Percentiles rank a stretch among this genome's conserved stretches.
Evolutionary conservation across 768 basidiomycete genomes (phyloP).

Genomic region (Lactarius hengduanensis): DNA sequence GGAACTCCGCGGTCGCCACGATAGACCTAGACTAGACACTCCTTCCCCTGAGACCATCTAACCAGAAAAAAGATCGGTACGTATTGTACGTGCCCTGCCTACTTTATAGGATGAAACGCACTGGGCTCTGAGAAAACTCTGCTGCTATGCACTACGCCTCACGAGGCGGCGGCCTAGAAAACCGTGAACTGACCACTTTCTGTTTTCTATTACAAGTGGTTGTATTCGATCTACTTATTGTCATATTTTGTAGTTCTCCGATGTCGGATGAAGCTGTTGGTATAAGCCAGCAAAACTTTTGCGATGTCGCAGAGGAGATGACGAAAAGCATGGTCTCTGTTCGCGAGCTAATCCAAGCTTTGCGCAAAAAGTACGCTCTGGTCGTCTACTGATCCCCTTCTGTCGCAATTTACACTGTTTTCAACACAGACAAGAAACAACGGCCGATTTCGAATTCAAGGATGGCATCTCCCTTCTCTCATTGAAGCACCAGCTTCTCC

Average conservation of each 20-base stretch:
- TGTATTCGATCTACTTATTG: neutral
- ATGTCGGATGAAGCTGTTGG: conserved; percentile 20
- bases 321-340: conserved; percentile 59
- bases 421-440: conserved; percentile 33
- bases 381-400: neutral
- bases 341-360: conserved; percentile 51
- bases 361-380: conserved; percentile 53
- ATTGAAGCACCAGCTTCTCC: conserved; percentile 78
- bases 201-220: neutral
- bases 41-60: neutral
- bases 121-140: conserved; percentile 54
- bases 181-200: conserved; percentile 52
- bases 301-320: conserved; percentile 51
- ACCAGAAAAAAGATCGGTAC: conserved; percentile 11
- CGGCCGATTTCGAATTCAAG: conserved; percentile 49
- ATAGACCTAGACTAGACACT: neutral
- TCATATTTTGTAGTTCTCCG: neutral
- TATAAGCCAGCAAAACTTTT: conserved; percentile 31
- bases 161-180: conserved; percentile 61
- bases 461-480: conserved; percentile 91
- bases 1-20: neutral
- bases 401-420: neutral
- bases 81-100: neutral
- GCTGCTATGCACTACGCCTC: conserved; percentile 57
- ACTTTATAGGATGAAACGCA: conserved; percentile 50